Evolutionary conservation across 2,329 filamentous ascomycete genomes (phyloP).

Genomic region (Colletotrichum aenigma): DNA sequence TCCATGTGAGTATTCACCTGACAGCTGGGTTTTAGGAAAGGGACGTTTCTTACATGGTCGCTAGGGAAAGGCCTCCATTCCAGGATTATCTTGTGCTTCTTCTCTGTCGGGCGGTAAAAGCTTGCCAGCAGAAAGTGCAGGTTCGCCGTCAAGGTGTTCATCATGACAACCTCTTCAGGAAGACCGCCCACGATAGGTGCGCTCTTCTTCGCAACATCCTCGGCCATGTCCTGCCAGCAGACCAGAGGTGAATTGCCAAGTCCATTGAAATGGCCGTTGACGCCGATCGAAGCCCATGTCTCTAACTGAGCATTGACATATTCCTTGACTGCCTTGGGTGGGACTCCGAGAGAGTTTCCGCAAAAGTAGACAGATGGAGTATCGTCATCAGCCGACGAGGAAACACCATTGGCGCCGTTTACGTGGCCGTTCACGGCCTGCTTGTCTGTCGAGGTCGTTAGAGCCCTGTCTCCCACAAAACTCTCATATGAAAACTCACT

Average conservation of each 20-base stretch:
- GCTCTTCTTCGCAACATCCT: conserved; percentile 72
- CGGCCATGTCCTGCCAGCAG: conserved; percentile 81
- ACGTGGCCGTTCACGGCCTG: conserved; percentile 26
- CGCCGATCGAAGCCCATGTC: conserved; percentile 84
- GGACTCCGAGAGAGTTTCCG: conserved; percentile 79
- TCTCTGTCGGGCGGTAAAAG: conserved; percentile 75
- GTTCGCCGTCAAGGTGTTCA: conserved; percentile 86
- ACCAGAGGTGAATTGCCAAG: conserved; percentile 71
- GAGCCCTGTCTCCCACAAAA: background rate
- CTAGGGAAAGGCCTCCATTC: conserved; percentile 91
- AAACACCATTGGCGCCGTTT: conserved; percentile 24
- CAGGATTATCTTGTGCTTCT: conserved; percentile 79
- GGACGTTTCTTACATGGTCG: conserved; percentile 64
- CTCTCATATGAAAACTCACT: conserved; percentile 32
- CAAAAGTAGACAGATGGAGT: conserved; percentile 71
- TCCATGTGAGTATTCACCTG: background rate
- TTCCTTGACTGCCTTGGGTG: conserved; percentile 68
- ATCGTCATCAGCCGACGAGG: conserved; percentile 33
- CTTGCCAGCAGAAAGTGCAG: conserved; percentile 82
- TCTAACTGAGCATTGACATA: conserved; percentile 76
- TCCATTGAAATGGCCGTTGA: conserved; percentile 80
- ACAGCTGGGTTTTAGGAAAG: background rate
- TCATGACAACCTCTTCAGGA: conserved; percentile 78
- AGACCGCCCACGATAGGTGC: conserved; percentile 77
- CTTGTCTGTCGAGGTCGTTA: background rate